Conservation (phyloP, 192 early-diverging fungal species). For the Gamsiella multidivaricata region DNA sequence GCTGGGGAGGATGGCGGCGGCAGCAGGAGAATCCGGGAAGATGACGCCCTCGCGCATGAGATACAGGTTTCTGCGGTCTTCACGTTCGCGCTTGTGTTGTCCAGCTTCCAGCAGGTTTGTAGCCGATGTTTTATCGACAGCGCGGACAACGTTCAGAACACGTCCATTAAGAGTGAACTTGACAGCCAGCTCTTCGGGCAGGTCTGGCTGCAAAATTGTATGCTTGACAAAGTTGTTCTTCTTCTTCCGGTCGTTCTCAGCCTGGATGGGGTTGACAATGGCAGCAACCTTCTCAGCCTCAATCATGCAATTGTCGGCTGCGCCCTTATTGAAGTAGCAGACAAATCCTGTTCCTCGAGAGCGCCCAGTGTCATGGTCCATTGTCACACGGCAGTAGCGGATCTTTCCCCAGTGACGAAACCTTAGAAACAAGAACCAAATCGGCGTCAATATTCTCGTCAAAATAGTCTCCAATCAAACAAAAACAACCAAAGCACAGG, state of each 20-base stretch:
- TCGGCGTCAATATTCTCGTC: too few species aligned
- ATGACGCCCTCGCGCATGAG: slow-evolving; percentile 89
- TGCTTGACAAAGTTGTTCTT: slow-evolving; percentile 65
- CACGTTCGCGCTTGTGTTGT: slow-evolving; percentile 67
- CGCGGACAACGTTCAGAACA: slow-evolving; percentile 81
- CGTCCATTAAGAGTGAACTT: slow-evolving; percentile 85
- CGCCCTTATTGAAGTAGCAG: slow-evolving; percentile 77
- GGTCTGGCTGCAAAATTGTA: slow-evolving; percentile 73
- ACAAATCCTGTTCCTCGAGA: slow-evolving; percentile 96
- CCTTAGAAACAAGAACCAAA: too few species aligned
- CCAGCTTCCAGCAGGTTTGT: slow-evolving; percentile 68
- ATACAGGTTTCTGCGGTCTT: slow-evolving; percentile 89
- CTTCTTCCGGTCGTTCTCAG: slow-evolving; percentile 62
- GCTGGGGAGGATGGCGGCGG: slow-evolving; percentile 71
- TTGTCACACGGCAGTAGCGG: slow-evolving; percentile 86
- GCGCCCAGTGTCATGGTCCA: slow-evolving; percentile 83
- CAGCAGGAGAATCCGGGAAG: slow-evolving; percentile 85
- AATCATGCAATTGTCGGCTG: slow-evolving; percentile 80
- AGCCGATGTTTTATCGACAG: slow-evolving; percentile 81
- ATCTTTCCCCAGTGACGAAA: slow-evolving; percentile 78
- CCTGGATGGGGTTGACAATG: slow-evolving; percentile 42
- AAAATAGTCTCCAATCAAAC: too few species aligned
- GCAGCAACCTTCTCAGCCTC: slow-evolving; percentile 73
- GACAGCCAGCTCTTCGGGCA: slow-evolving; percentile 55
- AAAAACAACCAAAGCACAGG: background rate